Percentiles rank a stretch among this genome's conserved stretches.
phyloP scores from a whole-genome alignment of 78 protist species.

The Dictyostelium brefeldianum region DNA sequence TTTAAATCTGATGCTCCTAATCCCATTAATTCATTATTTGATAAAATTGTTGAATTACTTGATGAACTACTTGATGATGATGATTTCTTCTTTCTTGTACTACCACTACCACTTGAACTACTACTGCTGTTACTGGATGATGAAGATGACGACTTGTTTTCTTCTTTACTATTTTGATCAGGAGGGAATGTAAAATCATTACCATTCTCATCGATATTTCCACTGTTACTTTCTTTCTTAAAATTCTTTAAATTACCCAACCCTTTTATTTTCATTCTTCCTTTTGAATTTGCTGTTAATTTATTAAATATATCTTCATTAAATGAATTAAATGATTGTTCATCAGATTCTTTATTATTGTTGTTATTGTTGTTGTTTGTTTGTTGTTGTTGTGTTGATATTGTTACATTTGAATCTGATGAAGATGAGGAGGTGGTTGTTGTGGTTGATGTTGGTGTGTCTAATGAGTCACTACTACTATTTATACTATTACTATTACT shows the following conservation, averaged over 20 bases:
- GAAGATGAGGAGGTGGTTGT: neutral
- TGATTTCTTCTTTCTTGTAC: conserved; percentile 7
- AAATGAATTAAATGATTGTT: conserved; percentile 1
- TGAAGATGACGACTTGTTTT: neutral
- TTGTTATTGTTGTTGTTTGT: too few relatives aligned
- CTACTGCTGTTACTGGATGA: neutral
- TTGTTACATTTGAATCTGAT: neutral
- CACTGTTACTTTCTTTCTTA: neutral
- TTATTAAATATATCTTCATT: conserved; percentile 59
- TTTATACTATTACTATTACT: conserved; percentile 1
- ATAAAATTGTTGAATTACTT: neutral
- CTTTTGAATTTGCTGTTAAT: conserved; percentile 51
- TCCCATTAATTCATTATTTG: conserved; percentile 14
- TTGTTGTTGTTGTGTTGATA: neutral
- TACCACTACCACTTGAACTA: neutral
- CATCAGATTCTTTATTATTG: neutral
- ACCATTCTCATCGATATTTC: neutral
- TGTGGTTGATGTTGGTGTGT: neutral
- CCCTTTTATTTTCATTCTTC: conserved; percentile 60
- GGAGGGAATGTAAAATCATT: neutral
- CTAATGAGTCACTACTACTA: conserved; percentile 12
- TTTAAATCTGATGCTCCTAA: conserved; percentile 50
- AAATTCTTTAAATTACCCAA: conserved; percentile 11
- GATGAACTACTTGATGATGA: neutral
- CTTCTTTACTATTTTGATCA: conserved; percentile 9